Evolutionary conservation across 1,284 basidiomycete genomes (phyloP).

Genomic region (Anthracocystis setariae): DNA sequence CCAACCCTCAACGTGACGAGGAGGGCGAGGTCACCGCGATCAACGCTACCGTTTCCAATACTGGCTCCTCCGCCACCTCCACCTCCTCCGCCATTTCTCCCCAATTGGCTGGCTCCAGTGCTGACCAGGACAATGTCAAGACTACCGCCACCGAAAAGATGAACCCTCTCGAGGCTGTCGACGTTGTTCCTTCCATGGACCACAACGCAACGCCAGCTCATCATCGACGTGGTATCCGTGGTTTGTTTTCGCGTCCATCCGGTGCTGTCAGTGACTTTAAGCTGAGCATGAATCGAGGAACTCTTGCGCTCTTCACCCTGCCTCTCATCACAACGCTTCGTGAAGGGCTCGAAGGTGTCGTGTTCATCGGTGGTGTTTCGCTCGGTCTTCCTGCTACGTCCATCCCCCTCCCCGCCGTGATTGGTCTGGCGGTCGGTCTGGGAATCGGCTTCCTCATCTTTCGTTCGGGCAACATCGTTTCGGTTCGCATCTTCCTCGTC

Average conservation of each 20-base stretch:
- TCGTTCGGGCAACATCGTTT: conserved; percentile 50
- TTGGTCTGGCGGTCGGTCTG: conserved; percentile 56
- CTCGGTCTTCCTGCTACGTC: conserved; percentile 62
- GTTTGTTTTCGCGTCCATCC: conserved; percentile 18
- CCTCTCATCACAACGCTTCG: conserved; percentile 64
- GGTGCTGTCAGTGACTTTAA: conserved; percentile 34
- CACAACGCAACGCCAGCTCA: neutral
- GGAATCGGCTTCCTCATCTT: conserved; percentile 58
- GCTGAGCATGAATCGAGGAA: conserved; percentile 45
- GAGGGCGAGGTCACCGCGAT: conserved; percentile 28
- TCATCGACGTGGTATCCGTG: conserved; percentile 14
- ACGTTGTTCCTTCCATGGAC: conserved; percentile 28
- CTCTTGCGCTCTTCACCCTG: conserved; percentile 59
- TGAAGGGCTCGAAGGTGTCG: conserved; percentile 64
- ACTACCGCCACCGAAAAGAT: conserved; percentile 38
- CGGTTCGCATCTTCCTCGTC: conserved; percentile 58
- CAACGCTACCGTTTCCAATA: conserved; percentile 6
- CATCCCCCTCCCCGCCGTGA: conserved; percentile 64
- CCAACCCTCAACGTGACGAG: conserved; percentile 11
- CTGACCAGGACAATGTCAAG: conserved; percentile 14
- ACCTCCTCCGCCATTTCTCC: conserved; percentile 11
- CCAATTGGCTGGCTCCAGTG: neutral
- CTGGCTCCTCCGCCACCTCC: conserved; percentile 14
- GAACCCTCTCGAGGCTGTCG: conserved; percentile 40
- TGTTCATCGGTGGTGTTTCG: conserved; percentile 65